These are phyloP conservation scores for Antitrichia curtipendula DNA, from an alignment of 225 moss, liverwort and hornwort species.

Conservation along the genomic window DNA sequence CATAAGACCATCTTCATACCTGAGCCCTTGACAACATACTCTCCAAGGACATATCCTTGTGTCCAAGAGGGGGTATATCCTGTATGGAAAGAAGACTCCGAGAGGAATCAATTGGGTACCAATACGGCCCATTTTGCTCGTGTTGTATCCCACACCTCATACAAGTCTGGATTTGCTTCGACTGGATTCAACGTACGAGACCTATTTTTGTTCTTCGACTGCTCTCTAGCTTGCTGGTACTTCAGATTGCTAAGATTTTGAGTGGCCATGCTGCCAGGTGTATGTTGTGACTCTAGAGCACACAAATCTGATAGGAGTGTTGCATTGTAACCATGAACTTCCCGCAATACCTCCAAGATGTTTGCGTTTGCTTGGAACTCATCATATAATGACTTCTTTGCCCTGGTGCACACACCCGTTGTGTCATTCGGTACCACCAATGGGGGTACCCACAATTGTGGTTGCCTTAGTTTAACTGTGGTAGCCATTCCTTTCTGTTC, in stretches of 20 bases:
- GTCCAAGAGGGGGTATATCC: no score
- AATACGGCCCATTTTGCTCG: no score
- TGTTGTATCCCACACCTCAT: neutral
- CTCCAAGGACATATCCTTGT: no score
- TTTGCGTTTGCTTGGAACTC: neutral
- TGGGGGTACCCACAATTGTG: accelerated
- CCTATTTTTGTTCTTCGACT: accelerated
- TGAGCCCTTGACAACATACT: no score
- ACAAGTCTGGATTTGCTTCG: neutral
- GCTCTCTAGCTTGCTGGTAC: neutral
- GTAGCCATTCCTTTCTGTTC: neutral
- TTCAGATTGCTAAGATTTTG: neutral
- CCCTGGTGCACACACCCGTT: neutral
- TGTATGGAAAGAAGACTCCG: no score
- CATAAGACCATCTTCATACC: no score
- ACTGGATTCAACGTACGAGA: neutral
- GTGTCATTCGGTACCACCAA: neutral
- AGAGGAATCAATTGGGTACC: no score
- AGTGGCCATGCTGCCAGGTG: neutral
- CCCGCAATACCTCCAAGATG: neutral
- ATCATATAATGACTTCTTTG: neutral
- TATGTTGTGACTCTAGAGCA: neutral
- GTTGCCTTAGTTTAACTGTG: neutral
- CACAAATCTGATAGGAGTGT: neutral
- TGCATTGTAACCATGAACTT: accelerated